These are phyloP conservation scores for Crithidia fasciculata DNA, from an alignment of 208 protist species.

Conservation along the genomic window DNA sequence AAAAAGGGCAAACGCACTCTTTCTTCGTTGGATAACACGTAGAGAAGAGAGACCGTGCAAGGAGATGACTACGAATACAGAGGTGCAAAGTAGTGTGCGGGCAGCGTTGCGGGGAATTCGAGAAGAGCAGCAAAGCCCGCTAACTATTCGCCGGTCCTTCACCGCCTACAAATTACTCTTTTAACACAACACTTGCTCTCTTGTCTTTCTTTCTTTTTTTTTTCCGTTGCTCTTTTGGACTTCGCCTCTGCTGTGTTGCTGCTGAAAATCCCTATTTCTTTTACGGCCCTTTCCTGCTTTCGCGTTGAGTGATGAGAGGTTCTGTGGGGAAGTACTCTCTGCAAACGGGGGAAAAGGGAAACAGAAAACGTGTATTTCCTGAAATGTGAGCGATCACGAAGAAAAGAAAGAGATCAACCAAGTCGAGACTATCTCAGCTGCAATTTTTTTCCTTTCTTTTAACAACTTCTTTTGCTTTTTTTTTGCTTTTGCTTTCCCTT, in stretches of 20 bases:
- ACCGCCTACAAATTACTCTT: too few species aligned
- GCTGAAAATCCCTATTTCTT: not conserved
- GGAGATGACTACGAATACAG: too few species aligned
- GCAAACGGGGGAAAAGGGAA: not conserved
- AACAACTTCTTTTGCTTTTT: not conserved
- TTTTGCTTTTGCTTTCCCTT: not conserved
- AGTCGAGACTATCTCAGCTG: too few species aligned
- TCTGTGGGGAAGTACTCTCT: conserved; percentile 15
- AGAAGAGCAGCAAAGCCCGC: too few species aligned
- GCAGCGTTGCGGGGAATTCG: too few species aligned
- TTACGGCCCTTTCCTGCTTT: not conserved
- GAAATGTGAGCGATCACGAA: not conserved
- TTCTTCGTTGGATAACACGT: too few species aligned
- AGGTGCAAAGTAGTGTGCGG: too few species aligned
- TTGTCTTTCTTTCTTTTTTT: not conserved
- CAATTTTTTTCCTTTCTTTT: not conserved
- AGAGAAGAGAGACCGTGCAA: too few species aligned
- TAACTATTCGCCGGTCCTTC: too few species aligned
- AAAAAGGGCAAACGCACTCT: too few species aligned
- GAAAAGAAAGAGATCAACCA: too few species aligned
- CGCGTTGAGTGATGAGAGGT: conserved; percentile 13
- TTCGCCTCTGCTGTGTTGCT: too few species aligned
- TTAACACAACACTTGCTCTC: not conserved
- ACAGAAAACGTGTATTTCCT: not conserved
- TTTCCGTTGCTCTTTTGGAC: not conserved